Conservation (phyloP, 371 early-diverging fungal species). For the Rhizopus microsporus region DNA sequence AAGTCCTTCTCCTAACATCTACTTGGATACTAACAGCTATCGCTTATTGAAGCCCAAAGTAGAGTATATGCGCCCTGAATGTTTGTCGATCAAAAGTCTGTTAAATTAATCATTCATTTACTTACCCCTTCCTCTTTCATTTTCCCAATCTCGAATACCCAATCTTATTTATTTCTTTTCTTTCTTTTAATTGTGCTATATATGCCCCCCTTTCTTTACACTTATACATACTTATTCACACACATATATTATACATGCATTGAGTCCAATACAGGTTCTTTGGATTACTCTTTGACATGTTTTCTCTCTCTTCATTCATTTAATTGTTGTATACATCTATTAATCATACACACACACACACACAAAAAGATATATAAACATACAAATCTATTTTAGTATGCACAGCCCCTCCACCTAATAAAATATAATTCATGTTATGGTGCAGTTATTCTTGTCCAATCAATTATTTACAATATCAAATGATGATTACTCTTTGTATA, state of each 20-base stretch:
- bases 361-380: neutral
- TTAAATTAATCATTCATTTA: constrained; percentile 7
- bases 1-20: constrained; percentile 3
- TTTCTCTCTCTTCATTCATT: neutral
- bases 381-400: neutral
- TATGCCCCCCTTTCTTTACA: neutral
- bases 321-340: too few species aligned
- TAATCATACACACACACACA: neutral
- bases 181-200: constrained; percentile 1
- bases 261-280: constrained; percentile 13
- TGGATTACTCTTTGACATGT: constrained; percentile 6
- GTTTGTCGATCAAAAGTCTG: constrained; percentile 14
- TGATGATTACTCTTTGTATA: too few species aligned
- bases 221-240: neutral
- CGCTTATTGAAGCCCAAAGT: constrained; percentile 21
- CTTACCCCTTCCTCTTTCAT: neutral
- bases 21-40: constrained; percentile 9
- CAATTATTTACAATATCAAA: neutral
- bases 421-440: neutral
- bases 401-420: neutral
- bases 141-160: neutral
- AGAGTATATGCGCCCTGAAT: constrained; percentile 7
- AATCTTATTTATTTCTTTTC: neutral
- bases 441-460: neutral
- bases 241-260: constrained; percentile 5